phyloP scores from a whole-genome alignment of 2,329 filamentous ascomycete genomes.

The Cladosporium oxysporum region DNA sequence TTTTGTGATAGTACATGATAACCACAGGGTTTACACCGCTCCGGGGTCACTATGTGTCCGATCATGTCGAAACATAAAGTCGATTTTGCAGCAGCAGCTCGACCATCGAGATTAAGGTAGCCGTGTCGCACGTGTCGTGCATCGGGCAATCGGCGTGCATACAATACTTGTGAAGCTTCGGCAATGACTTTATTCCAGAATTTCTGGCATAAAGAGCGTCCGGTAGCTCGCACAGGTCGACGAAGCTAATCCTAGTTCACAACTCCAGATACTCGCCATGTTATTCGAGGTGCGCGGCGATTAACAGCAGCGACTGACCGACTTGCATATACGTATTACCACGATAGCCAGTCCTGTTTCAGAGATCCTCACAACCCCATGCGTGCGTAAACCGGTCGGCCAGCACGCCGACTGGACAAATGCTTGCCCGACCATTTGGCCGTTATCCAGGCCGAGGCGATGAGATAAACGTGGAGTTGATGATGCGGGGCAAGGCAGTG shows the following conservation, averaged over 20 bases:
- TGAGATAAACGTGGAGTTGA: neutral
- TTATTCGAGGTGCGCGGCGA: neutral
- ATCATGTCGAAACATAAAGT: neutral
- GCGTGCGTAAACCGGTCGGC: neutral
- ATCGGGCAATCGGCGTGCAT: neutral
- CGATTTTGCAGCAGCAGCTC: neutral
- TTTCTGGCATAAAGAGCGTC: neutral
- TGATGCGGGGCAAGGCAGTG: constrained; percentile 6
- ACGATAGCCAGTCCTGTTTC: neutral
- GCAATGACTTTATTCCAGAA: neutral
- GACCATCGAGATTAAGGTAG: neutral
- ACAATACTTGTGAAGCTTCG: neutral
- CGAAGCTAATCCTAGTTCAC: neutral
- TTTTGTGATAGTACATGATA: neutral
- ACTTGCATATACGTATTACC: neutral
- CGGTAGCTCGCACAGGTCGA: neutral
- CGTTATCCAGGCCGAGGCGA: constrained; percentile 7
- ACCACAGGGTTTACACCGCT: neutral
- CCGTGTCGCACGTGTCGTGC: neutral
- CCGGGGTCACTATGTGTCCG: neutral
- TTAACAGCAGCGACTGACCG: neutral
- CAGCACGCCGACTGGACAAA: neutral
- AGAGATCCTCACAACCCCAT: neutral
- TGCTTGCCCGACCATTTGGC: constrained; percentile 1
- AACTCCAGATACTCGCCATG: neutral